Base-by-base conservation (phyloP, 192 early-diverging fungal species). In the Coemansia sp. region DNA sequence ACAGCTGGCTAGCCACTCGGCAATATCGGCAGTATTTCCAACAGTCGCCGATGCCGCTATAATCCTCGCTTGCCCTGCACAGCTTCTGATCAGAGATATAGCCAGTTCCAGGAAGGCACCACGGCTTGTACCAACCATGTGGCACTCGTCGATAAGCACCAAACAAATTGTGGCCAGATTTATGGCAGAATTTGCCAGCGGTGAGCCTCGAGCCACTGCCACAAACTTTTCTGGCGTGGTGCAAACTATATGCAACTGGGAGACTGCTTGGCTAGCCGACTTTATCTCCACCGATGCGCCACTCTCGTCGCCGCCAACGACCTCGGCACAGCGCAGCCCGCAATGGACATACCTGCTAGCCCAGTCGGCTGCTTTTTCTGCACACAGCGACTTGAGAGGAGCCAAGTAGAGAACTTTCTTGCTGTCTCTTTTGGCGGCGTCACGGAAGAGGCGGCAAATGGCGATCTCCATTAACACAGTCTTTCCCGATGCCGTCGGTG, bases 151-250 rank as follows among this genome's bases (percentile, higher is more conserved):
- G 60, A 90, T 67, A n/a, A 85, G 68, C 34, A 85, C 59, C 5
- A 87, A 62, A 0, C 46, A 46, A 41, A 84, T 63, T 3, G 76
- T 57, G 8, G 32, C 8, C 29, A 83, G 50, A 0, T 76, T 46
- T 11, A 54, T 33, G 15, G 41, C 26, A 29, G 65, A 44, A 9
- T 35, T 21, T 58, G 69, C 68, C 27, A 12, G 18, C 19, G 42
- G 2, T 19, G 8, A 9, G 19, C 67, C 70, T 18, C 84, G 53
- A 1, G 81, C 76, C 50, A 76, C 63, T 0, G 83, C 84, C 50
- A 87, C 72, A 85, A 85, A 90, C 52, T 87, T 90, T 68, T 90
- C 88, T 0, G 88, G 88, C 4, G 88, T 90, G 0, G 86, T 85
- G 8, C 87, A 84, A 24, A 68, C 35, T 12, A 81, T 66, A 17